Evolutionary conservation across 805 yeast genomes (phyloP), one percentile per base, ranked within the genome.

Genomic region (Blastobotrys peoriensis): DNA sequence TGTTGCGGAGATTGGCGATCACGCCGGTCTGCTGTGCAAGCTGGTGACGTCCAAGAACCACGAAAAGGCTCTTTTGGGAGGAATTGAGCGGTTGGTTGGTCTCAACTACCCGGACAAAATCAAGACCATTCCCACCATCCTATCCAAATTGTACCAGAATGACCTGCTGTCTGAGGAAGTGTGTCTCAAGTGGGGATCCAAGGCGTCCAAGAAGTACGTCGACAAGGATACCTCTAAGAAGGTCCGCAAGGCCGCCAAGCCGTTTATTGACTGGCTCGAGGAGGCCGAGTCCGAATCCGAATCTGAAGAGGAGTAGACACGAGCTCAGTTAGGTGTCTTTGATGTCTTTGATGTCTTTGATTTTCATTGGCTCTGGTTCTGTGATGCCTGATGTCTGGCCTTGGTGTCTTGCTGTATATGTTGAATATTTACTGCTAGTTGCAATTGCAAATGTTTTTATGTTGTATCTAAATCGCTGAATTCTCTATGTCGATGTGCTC

Each of bases 171-270:
- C 86, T 40, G 98, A 93, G 69, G 96, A 85, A 46, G 84, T 77
- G 36, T 75, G 87, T 41, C 64, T 74, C 56, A 76, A 76, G 39
- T 93, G 96, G 87, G 97, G 96, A 60, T 76, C 91, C 42, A 88
- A 80, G 67, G 89, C 86, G 40, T 84, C 95, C 43, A 88, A 88
- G 73, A 89, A 88, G 67, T 93, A 82, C 59, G 96, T 93, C 49
- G 85, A 94, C 50, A 93, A 91, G 71, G 95, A 87, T 38, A 74
- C 80, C 27, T 83, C 94, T 43, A 91, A 91, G 72, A 91, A 86
- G 75, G 95, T 89, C 41, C 85, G 96, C 68, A 86, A 81, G 68
- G 93, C 96, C 38, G 97, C 97, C 49, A 89, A 88, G 69, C 95
- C 98, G 23, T 93, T 93, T 69, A 71, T 93, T 52, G 80, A 83